These are phyloP conservation scores for Rhizopogon vulgaris DNA, from an alignment of 768 basidiomycete species.

Conservation along the genomic window DNA sequence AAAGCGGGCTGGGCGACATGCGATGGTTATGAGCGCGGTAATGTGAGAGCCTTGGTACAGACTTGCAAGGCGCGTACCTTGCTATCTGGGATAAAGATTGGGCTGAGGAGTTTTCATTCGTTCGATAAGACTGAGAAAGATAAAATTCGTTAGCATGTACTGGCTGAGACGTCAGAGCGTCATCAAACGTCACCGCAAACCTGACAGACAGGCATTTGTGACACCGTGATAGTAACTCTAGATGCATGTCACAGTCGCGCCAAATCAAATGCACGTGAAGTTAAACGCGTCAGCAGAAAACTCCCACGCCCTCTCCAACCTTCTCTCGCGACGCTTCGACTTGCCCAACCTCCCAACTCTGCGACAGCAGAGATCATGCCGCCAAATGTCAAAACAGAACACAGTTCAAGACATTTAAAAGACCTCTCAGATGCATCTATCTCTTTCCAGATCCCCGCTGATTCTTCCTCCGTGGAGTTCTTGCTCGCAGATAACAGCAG, in stretches of 20 bases:
- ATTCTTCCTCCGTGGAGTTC: constrained; percentile 23
- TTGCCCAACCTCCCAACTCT: background rate
- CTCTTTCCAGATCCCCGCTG: constrained; percentile 46
- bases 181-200: background rate
- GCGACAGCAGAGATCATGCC: constrained; percentile 12
- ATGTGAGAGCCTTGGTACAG: background rate
- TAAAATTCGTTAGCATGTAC: background rate
- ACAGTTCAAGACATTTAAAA: constrained; percentile 50
- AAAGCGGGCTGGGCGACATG: no score
- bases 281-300: constrained; percentile 16
- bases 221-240: background rate
- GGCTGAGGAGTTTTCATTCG: background rate
- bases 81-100: background rate
- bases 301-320: constrained; percentile 16
- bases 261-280: constrained; percentile 18
- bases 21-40: no score
- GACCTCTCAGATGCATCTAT: constrained; percentile 40
- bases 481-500: constrained; percentile 38
- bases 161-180: background rate
- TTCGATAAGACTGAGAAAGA: background rate
- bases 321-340: background rate
- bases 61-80: background rate
- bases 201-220: background rate
- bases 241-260: constrained; percentile 3
- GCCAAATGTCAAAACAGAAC: constrained; percentile 26